These are phyloP conservation scores for Hydnum rufescens DNA, from an alignment of 768 basidiomycete genomes.

Conservation along the genomic window DNA sequence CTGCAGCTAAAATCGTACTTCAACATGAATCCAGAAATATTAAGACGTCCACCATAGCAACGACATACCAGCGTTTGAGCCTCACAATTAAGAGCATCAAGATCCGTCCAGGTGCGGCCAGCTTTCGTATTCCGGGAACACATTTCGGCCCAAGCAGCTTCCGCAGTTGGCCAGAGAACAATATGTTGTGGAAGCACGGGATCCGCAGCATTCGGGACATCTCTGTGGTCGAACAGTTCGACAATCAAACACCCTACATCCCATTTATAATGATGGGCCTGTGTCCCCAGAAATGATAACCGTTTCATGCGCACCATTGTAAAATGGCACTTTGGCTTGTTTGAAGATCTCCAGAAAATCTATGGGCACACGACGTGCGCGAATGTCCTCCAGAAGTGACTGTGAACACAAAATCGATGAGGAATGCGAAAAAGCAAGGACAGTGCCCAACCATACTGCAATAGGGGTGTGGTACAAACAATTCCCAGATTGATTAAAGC, in stretches of 20 bases:
- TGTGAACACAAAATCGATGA: conserved; percentile 15
- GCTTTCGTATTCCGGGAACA: conserved; percentile 37
- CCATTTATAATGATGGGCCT: background rate
- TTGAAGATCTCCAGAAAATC: conserved; percentile 75
- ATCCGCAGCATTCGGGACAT: conserved; percentile 34
- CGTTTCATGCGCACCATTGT: conserved; percentile 39
- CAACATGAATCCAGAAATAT: too few relatives aligned
- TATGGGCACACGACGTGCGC: conserved; percentile 63
- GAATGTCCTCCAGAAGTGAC: conserved; percentile 69
- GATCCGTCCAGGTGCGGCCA: conserved; percentile 48
- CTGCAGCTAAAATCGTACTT: conserved; percentile 35
- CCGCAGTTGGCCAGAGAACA: conserved; percentile 56
- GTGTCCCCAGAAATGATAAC: background rate
- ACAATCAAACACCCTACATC: conserved; percentile 63
- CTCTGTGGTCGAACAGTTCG: conserved; percentile 57
- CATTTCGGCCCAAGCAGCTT: conserved; percentile 63
- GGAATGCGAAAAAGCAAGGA: conserved; percentile 4
- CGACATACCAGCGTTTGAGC: conserved; percentile 46
- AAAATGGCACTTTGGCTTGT: conserved; percentile 50
- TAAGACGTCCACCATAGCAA: too few relatives aligned
- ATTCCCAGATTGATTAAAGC: conserved; percentile 37
- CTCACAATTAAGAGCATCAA: conserved; percentile 53
- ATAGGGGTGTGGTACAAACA: conserved; percentile 20
- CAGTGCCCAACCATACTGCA: conserved; percentile 50
- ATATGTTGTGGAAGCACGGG: conserved; percentile 30